phyloP scores from a whole-genome alignment of 805 yeast genomes.

The Metschnikowia gruessii region DNA sequence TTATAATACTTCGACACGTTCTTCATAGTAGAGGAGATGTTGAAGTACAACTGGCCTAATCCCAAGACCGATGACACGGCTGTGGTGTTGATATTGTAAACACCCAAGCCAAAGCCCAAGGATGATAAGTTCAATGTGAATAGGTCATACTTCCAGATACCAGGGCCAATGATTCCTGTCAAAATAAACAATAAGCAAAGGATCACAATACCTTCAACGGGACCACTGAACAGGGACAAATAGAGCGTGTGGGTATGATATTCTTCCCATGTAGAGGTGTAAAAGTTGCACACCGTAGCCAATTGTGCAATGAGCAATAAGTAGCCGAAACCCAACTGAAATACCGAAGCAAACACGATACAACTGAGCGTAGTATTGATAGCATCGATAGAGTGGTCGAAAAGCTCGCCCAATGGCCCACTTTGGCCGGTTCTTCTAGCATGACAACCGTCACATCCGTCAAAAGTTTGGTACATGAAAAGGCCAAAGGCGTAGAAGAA shows the following conservation, averaged over 20 bases:
- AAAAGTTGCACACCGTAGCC: conserved; percentile 76
- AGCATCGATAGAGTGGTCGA: conserved; percentile 81
- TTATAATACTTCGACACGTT: conserved; percentile 53
- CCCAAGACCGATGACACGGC: conserved; percentile 50
- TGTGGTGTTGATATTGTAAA: conserved; percentile 37
- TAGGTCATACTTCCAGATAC: conserved; percentile 54
- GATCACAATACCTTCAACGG: conserved; percentile 88
- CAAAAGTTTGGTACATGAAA: conserved; percentile 91
- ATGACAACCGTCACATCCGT: conserved; percentile 94
- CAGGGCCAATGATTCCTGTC: conserved; percentile 71
- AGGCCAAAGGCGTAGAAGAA: conserved; percentile 75
- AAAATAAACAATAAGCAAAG: conserved; percentile 51
- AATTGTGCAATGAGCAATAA: conserved; percentile 61
- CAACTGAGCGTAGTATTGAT: conserved; percentile 78
- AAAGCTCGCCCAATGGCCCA: conserved; percentile 91
- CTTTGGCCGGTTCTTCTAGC: conserved; percentile 94
- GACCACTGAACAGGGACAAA: conserved; percentile 81
- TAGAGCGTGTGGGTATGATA: conserved; percentile 83
- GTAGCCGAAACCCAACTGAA: conserved; percentile 71
- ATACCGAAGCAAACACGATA: conserved; percentile 69
- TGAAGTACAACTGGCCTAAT: conserved; percentile 55
- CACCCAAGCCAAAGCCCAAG: conserved; percentile 24
- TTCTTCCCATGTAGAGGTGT: conserved; percentile 93
- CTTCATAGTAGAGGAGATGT: conserved; percentile 62
- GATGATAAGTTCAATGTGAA: conserved; percentile 39